phyloP scores from a whole-genome alignment of 2,329 filamentous ascomycete genomes.

The Stenocarpella maydis region DNA sequence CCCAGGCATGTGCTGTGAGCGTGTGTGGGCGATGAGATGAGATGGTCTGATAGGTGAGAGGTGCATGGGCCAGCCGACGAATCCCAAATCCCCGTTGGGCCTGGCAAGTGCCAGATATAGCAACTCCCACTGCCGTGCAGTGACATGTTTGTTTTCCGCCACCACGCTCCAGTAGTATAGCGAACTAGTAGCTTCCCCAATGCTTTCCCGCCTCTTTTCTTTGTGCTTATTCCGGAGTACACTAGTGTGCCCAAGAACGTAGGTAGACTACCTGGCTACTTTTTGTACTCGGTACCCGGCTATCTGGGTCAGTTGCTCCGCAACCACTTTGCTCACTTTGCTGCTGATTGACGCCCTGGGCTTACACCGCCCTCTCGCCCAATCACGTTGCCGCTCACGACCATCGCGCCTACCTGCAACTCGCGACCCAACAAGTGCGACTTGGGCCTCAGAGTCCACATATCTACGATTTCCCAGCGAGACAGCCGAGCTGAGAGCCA shows the following conservation, averaged over 20 bases:
- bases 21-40: no score
- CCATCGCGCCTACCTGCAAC: conserved; percentile 12
- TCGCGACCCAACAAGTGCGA: conserved; percentile 5
- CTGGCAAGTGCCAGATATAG: conserved; percentile 11
- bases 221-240: no score
- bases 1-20: neutral
- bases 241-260: no score
- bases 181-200: no score
- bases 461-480: conserved; percentile 17
- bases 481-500: neutral
- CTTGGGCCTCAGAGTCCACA: conserved; percentile 17
- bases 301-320: conserved; percentile 23
- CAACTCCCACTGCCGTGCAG: conserved; percentile 6
- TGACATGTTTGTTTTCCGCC: no score
- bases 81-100: neutral
- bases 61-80: neutral
- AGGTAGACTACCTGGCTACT: neutral
- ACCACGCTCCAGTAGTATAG: no score
- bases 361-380: conserved; percentile 1
- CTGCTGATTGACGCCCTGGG: conserved; percentile 9
- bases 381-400: neutral
- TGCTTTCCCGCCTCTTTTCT: no score
- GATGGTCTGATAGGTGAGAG: no score
- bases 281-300: no score
- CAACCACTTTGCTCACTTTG: neutral